A percentile compares a stretch with the other conserved stretches of the same genome.
phyloP scores from a whole-genome alignment of 2,329 filamentous ascomycete genomes.

The Zopfia rhizophila region DNA sequence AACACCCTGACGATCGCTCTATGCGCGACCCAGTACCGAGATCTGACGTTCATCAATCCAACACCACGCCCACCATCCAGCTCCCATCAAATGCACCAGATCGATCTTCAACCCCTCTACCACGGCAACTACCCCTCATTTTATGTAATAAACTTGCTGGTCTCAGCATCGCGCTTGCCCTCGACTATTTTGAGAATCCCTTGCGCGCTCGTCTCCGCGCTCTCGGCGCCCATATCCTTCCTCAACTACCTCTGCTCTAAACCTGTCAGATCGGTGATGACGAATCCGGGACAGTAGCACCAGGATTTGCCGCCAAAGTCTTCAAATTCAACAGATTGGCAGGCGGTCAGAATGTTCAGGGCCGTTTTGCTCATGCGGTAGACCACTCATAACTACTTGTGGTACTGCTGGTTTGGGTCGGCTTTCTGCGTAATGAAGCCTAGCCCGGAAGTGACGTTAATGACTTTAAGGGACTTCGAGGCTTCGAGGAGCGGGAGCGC shows the following conservation, averaged over 20 bases:
- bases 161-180: neutral
- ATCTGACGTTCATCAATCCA: too few species aligned
- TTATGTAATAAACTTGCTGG: too few species aligned
- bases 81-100: too few species aligned
- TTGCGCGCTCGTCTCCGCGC: neutral
- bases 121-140: too few species aligned
- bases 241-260: neutral
- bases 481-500: slow-evolving; percentile 31
- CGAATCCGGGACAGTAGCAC: slow-evolving; percentile 53
- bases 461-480: slow-evolving; percentile 39
- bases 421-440: slow-evolving; percentile 46
- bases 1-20: too few species aligned
- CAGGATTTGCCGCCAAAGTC: slow-evolving; percentile 49
- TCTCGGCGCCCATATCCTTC: neutral
- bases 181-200: neutral
- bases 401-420: slow-evolving; percentile 35
- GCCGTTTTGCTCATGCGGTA: slow-evolving; percentile 54
- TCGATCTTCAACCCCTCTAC: too few species aligned
- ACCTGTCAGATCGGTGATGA: slow-evolving; percentile 47
- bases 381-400: slow-evolving; percentile 36
- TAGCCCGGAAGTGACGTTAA: slow-evolving; percentile 49
- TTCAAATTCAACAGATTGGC: slow-evolving; percentile 43
- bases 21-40: too few species aligned
- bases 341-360: slow-evolving; percentile 52
- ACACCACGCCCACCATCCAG: too few species aligned